A percentile compares a stretch with the other conserved stretches of the same genome.
Evolutionary conservation across 208 protist species (phyloP).

Genomic region (Wallacemonas sp.): DNA sequence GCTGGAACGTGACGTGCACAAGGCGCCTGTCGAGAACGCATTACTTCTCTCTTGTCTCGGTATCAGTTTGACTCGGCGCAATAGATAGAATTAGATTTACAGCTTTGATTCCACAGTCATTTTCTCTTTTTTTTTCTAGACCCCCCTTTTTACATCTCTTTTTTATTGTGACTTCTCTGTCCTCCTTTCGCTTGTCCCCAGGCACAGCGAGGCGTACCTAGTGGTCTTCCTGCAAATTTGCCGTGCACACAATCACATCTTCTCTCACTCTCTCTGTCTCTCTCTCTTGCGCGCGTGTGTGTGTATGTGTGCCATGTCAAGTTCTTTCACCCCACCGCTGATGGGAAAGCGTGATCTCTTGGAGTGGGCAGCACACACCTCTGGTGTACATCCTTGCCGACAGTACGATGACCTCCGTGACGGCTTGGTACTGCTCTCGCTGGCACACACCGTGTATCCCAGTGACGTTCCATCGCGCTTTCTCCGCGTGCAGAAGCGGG

Average conservation of each 20-base stretch:
- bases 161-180: neutral
- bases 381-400: conserved; percentile 36
- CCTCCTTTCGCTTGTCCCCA: neutral
- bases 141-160: conserved; percentile 2
- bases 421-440: conserved; percentile 50
- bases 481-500: conserved; percentile 31
- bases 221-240: too few relatives aligned
- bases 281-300: neutral
- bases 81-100: too few relatives aligned
- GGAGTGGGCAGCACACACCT: conserved; percentile 41
- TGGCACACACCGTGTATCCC: conserved; percentile 36
- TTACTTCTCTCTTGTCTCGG: too few relatives aligned
- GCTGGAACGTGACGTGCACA: too few relatives aligned
- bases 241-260: neutral
- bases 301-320: too few relatives aligned
- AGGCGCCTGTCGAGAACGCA: too few relatives aligned
- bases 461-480: conserved; percentile 21
- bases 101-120: neutral
- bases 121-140: neutral
- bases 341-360: conserved; percentile 55
- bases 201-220: too few relatives aligned
- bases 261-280: neutral
- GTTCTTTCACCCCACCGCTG: too few relatives aligned
- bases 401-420: conserved; percentile 66
- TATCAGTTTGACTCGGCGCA: too few relatives aligned